phyloP scores from a whole-genome alignment of 352 stramenopile genomes.

The Phytopythium cucurbitacearum region DNA sequence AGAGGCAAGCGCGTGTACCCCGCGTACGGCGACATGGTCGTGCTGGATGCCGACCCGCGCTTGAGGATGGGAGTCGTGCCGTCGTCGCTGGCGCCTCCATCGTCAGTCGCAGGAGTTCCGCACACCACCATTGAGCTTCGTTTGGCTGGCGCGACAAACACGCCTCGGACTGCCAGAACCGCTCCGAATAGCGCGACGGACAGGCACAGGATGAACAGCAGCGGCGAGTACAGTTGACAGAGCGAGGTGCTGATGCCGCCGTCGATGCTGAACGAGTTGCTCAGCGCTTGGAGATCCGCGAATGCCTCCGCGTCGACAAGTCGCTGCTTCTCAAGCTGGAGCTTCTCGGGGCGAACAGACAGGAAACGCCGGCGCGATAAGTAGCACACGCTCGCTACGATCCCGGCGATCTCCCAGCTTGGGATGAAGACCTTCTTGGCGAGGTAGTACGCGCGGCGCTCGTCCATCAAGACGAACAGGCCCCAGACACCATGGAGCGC shows the following conservation, averaged over 20 bases:
- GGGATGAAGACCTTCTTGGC: constrained; percentile 26
- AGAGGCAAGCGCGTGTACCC: constrained; percentile 40
- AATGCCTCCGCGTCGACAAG: constrained; percentile 23
- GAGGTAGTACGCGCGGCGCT: constrained; percentile 29
- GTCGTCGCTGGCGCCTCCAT: too few relatives aligned
- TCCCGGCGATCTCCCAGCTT: constrained; percentile 29
- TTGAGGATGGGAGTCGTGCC: background rate
- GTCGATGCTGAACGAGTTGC: constrained; percentile 24
- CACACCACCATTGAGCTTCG: too few relatives aligned
- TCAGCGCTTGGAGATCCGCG: constrained; percentile 16
- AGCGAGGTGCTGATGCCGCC: constrained; percentile 3
- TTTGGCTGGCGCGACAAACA: too few relatives aligned
- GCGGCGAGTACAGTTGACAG: constrained; percentile 31
- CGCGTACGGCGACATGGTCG: constrained; percentile 8
- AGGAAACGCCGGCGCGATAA: constrained; percentile 17
- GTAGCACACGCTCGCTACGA: constrained; percentile 8
- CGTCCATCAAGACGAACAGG: constrained; percentile 22
- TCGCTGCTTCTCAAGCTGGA: constrained; percentile 26
- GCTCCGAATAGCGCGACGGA: background rate
- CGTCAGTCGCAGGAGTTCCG: too few relatives aligned
- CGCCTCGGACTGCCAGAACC: background rate
- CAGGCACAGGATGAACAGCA: background rate
- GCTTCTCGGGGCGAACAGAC: constrained; percentile 19
- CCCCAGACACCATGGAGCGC: constrained; percentile 24
- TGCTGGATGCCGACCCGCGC: background rate